Base-by-base conservation (phyloP, 192 early-diverging fungal species). In the Backusella macrospora region DNA sequence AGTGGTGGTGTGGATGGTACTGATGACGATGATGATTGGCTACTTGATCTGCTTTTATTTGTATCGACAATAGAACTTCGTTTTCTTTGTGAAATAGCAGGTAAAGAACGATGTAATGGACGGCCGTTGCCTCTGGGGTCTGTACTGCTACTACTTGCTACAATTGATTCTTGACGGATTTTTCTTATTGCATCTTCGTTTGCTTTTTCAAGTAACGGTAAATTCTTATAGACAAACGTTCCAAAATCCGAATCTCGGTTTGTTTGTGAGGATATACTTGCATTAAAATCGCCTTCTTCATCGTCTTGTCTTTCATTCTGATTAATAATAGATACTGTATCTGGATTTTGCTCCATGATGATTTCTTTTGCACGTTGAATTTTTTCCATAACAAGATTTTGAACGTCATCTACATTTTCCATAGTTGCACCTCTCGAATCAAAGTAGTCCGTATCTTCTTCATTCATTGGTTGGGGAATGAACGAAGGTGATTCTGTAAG, bases 391-490 rank as follows among this genome's bases (percentile, higher is more conserved):
- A 73, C 74, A 21, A 73, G 62, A 6, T 74, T 71, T 68, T 81
- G 65, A 29, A 82, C 62, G 66, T 82, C 81, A 38, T 88, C 82
- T 34, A 80, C 74, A 34, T 75, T 73, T 16, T 79, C 78, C 84
- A 89, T 86, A 14, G 80, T 86, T 13, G 89, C 94, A 5, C 97
- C 97, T 10, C 97, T 85, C 16, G 90, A 77, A 79, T 98, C 96
- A 90, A 99, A 99, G 75, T 98, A 98, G 37, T 92, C 89, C 0
- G 96, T 98, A 72, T 98, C 96, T 62, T 95, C 95, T 1, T 84
- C 80, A 69, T 86, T 82, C 18, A 87, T 90, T 5, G 90, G 79
- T 45, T 92, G 89, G 0, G 98, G 98, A 34, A 91, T 86, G 83
- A 99, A 99, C 2, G 88, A 85, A 2, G 96, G 93, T n/a, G 83